Percentiles rank a stretch among this genome's conserved stretches.
phyloP scores from a whole-genome alignment of 305 asterid species.

The Ajuga reptans region DNA sequence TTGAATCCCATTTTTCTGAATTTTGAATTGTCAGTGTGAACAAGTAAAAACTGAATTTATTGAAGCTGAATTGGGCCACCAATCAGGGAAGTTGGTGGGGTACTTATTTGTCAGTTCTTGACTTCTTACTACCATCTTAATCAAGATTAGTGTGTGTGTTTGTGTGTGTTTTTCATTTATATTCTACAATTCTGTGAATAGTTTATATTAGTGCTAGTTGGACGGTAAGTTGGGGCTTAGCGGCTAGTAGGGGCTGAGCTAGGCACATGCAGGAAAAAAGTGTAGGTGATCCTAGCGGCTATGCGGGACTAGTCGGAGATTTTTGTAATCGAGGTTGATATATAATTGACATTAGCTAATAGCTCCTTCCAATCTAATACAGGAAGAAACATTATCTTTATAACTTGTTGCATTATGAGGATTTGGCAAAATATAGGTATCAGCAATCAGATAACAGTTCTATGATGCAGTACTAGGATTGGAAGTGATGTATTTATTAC shows the following conservation, averaged over 20 bases:
- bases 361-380: not conserved
- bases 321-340: no score
- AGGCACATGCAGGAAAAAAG: no score
- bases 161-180: no score
- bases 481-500: conserved; percentile 24
- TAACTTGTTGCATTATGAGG: conserved; percentile 17
- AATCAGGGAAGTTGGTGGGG: conserved; percentile 20
- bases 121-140: conserved; percentile 10
- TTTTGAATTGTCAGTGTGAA: conserved; percentile 1
- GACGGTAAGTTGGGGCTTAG: no score
- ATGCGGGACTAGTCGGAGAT: no score
- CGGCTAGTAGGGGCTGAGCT: no score
- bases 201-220: no score
- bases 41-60: not conserved
- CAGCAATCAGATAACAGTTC: conserved; percentile 3
- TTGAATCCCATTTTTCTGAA: conserved; percentile 2
- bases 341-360: no score
- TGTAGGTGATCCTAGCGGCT: no score
- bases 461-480: conserved; percentile 25
- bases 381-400: not conserved
- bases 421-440: conserved; percentile 5
- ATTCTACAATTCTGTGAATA: no score
- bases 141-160: not conserved
- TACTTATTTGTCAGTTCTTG: conserved; percentile 8
- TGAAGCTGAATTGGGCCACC: conserved; percentile 19